Percentiles rank a stretch among this genome's conserved stretches.
Evolutionary conservation across 768 basidiomycete genomes (phyloP).

Genomic region (Phallus indusiatus): DNA sequence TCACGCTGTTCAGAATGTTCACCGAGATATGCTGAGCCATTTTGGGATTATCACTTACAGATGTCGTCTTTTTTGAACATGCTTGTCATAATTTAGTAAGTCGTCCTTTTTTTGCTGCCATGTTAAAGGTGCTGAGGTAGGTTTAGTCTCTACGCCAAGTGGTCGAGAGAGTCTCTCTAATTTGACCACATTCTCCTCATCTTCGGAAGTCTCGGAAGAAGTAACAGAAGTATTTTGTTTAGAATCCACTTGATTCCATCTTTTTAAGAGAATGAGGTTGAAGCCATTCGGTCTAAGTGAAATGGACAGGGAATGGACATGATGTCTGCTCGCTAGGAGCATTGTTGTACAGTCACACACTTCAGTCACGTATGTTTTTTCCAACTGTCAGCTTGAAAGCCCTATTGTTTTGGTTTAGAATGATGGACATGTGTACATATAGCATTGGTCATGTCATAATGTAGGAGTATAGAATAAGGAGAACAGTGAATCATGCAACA

Average conservation of each 20-base stretch:
- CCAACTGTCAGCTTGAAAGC: not conserved
- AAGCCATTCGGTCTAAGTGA: not conserved
- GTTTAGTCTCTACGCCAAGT: constrained; percentile 65
- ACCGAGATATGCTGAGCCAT: not conserved
- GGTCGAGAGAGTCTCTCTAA: constrained; percentile 33
- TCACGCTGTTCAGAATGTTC: constrained; percentile 30
- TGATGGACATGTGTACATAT: not conserved
- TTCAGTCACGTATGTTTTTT: not conserved
- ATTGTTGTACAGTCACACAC: not conserved
- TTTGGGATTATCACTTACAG: constrained; percentile 23
- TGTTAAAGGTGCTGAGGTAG: constrained; percentile 48
- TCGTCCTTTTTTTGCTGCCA: constrained; percentile 58
- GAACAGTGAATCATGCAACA: constrained; percentile 52
- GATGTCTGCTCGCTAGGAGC: not conserved
- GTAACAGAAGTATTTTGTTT: not conserved
- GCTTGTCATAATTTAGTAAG: constrained; percentile 59
- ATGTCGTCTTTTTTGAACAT: constrained; percentile 62
- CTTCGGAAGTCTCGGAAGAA: not conserved
- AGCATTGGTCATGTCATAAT: constrained; percentile 4
- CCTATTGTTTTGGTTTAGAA: not conserved
- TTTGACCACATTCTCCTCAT: not conserved
- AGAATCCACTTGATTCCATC: not conserved
- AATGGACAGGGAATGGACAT: not conserved
- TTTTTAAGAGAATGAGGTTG: not conserved
- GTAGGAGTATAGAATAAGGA: constrained; percentile 14